These are phyloP conservation scores for Phyllosticta ampelicida DNA, from an alignment of 2,329 filamentous ascomycete genomes.

Conservation along the genomic window DNA sequence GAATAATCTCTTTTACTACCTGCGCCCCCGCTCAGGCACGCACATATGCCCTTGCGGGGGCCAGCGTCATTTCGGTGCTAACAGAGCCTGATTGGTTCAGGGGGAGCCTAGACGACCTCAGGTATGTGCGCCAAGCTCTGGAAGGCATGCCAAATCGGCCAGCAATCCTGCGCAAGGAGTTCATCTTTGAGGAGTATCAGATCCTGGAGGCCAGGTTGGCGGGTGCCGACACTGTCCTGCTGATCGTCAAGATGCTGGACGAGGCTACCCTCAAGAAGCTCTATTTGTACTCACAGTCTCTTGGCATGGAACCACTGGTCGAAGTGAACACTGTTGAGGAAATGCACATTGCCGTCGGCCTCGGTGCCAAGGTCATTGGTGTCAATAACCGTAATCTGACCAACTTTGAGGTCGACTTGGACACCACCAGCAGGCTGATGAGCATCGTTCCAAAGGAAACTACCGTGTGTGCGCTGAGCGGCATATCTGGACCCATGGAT, in stretches of 20 bases:
- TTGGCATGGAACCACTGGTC: conserved; percentile 96
- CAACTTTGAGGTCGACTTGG: conserved; percentile 91
- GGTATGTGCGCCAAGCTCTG: conserved; percentile 77
- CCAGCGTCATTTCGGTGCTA: conserved; percentile 95
- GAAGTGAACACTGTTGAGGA: conserved; percentile 93
- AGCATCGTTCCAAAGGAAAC: conserved; percentile 76
- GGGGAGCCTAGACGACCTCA: conserved; percentile 87
- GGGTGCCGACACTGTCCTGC: conserved; percentile 84
- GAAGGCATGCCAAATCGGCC: conserved; percentile 85
- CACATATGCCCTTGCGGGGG: conserved; percentile 85
- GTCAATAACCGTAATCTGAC: conserved; percentile 97
- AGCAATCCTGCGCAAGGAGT: conserved; percentile 88
- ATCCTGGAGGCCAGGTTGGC: conserved; percentile 89
- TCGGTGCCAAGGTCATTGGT: conserved; percentile 85
- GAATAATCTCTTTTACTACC: conserved; percentile 76
- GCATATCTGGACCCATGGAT: conserved; percentile 81
- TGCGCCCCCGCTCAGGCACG: conserved; percentile 83
- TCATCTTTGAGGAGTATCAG: conserved; percentile 96
- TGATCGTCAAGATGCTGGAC: conserved; percentile 98
- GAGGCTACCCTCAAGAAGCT: conserved; percentile 59
- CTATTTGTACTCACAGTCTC: conserved; percentile 76
- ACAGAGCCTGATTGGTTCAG: conserved; percentile 99
- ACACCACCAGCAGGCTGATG: conserved; percentile 80
- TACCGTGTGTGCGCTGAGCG: conserved; percentile 86
- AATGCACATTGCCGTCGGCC: conserved; percentile 75